These are phyloP conservation scores for Chlorociboria aeruginascens DNA, from an alignment of 495 filamentous ascomycete species.

Conservation along the genomic window DNA sequence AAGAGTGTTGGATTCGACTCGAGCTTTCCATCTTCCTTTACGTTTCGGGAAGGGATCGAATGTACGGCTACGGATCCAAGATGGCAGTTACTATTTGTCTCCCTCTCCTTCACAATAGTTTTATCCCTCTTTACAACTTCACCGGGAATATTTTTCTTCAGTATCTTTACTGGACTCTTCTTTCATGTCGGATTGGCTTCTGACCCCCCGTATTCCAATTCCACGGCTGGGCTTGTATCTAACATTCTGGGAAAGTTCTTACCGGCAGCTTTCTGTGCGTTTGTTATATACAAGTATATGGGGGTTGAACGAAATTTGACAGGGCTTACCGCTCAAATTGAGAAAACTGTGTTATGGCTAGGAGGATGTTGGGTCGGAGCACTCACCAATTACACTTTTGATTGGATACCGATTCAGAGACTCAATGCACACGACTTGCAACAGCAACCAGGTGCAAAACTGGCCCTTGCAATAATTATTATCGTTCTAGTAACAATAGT, in stretches of 20 bases:
- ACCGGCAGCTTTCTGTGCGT: conserved; percentile 63
- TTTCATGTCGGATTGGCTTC: conserved; percentile 69
- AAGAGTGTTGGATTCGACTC: conserved; percentile 58
- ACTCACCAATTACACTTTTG: conserved; percentile 74
- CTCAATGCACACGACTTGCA: conserved; percentile 65
- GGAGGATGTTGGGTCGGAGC: conserved; percentile 67
- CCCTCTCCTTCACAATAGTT: conserved; percentile 49
- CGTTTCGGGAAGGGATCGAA: conserved; percentile 38
- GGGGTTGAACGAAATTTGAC: conserved; percentile 34
- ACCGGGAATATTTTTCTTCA: conserved; percentile 57
- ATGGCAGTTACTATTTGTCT: conserved; percentile 66
- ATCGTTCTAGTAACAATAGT: conserved; percentile 45
- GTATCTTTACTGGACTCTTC: conserved; percentile 60
- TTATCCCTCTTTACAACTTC: conserved; percentile 61
- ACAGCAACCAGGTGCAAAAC: conserved; percentile 64
- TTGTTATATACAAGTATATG: conserved; percentile 65
- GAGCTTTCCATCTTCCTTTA: conserved; percentile 64
- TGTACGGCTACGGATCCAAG: conserved; percentile 53
- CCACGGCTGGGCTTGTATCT: conserved; percentile 45
- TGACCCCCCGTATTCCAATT: conserved; percentile 52
- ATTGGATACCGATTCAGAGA: conserved; percentile 70
- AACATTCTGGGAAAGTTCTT: conserved; percentile 59
- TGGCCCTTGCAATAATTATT: conserved; percentile 57
- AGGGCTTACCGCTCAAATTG: conserved; percentile 51
- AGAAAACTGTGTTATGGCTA: conserved; percentile 65